Evolutionary conservation across 768 basidiomycete species (phyloP).

Genomic region (Suillus decipiens): DNA sequence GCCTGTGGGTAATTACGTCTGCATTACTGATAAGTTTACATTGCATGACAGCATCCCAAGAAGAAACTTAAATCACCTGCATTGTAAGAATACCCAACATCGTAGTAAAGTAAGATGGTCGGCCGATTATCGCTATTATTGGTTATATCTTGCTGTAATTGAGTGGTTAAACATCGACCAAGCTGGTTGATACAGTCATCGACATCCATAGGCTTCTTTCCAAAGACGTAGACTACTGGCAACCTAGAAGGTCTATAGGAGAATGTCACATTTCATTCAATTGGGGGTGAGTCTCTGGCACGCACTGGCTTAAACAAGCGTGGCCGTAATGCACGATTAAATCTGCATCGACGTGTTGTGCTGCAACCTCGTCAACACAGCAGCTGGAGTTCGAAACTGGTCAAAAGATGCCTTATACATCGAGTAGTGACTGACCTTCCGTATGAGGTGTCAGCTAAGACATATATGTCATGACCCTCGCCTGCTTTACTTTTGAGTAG

Average conservation of each 20-base stretch:
- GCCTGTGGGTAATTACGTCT: not conserved
- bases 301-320: slow-evolving; percentile 92
- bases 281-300: slow-evolving; percentile 10
- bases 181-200: slow-evolving; percentile 49
- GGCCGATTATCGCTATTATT: slow-evolving; percentile 11
- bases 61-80: slow-evolving; percentile 45
- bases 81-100: slow-evolving; percentile 74
- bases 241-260: slow-evolving; percentile 73
- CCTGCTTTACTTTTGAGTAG: slow-evolving; percentile 55
- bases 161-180: slow-evolving; percentile 32
- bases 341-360: slow-evolving; percentile 91
- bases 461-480: slow-evolving; percentile 63
- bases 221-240: slow-evolving; percentile 91
- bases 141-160: slow-evolving; percentile 3
- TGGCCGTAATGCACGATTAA: slow-evolving; percentile 94
- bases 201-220: slow-evolving; percentile 65
- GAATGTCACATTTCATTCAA: slow-evolving; percentile 2
- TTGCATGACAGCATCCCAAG: not conserved
- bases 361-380: slow-evolving; percentile 95
- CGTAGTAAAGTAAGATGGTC: slow-evolving; percentile 64
- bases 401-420: slow-evolving; percentile 9
- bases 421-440: slow-evolving; percentile 67
- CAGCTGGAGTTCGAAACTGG: slow-evolving; percentile 49
- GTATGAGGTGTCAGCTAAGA: slow-evolving; percentile 97
- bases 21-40: not conserved